Evolutionary conservation across 306 rosid species (phyloP), one percentile per base, ranked within the genome.

Genomic region (Delonix regia): DNA sequence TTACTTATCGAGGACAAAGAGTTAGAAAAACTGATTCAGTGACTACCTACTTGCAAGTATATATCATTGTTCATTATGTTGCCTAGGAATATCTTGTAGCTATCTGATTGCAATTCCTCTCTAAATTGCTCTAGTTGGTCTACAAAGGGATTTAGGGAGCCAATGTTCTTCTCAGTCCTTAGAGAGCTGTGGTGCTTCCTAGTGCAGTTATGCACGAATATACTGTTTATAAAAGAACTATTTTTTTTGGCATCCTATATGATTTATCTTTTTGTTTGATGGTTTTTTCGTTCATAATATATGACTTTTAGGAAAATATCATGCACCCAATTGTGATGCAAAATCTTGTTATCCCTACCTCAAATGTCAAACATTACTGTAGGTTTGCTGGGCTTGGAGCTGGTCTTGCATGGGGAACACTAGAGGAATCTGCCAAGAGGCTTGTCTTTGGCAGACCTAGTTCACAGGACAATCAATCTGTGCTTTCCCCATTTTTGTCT

Each of bases 361-460:
- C 34, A 45, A 72, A 60, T 30, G 24, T 73, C 33, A 53, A 60
- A 39, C 56, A 6, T 7, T 42, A 63, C 66, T 78, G 70, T 55
- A 86, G 97, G 84, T 95, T 95, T 89, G 98, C 97, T 52, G 99
- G 98, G 21, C 87, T 95, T 19, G 98, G 98, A 68, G 97, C 91
- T 75, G 92, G 97, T 42, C 99, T 93, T 66, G 97, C 98, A 1
- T 92, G 97, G 99, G 99, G 99, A 79, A 91, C 99, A 22, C 66
- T 95, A 68, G 89, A 95, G 89, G 98, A 95, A 87, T 92, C 98
- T 73, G 86, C 94, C 66, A 92, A 85, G 86, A 86, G 99, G 82
- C 91, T 92, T 76, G 89, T 91, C 60, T 95, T 60, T 79, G 99
- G 99, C 41, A 63, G 80, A 4, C 85, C 84, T 42, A 70, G 7